Percentiles rank a stretch among this genome's conserved stretches.
phyloP scores from a whole-genome alignment of 805 yeast species.

The Metschnikowia kunwiensis region DNA sequence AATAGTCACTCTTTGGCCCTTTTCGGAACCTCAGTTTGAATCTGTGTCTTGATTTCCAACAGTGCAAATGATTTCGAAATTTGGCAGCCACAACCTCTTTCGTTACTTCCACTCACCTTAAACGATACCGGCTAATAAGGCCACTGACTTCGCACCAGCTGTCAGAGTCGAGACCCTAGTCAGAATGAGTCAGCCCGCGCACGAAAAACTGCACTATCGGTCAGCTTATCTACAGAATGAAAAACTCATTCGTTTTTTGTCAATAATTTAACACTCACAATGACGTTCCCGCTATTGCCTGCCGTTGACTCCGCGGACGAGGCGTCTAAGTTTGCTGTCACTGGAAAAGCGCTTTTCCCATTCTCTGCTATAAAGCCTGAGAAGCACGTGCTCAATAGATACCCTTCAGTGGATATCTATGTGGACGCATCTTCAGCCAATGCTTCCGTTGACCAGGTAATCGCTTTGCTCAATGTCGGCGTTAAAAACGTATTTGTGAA shows the following conservation, averaged over 20 bases:
- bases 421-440: slow-evolving; percentile 27
- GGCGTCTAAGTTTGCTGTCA: slow-evolving; percentile 26
- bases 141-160: too few relatives aligned
- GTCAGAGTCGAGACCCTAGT: not conserved
- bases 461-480: slow-evolving; percentile 59
- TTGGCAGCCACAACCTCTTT: too few relatives aligned
- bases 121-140: too few relatives aligned
- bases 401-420: slow-evolving; percentile 29
- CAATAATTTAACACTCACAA: too few relatives aligned
- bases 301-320: slow-evolving; percentile 23
- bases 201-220: too few relatives aligned
- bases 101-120: too few relatives aligned
- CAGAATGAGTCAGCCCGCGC: slow-evolving; percentile 14
- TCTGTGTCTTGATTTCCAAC: too few relatives aligned
- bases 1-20: too few relatives aligned
- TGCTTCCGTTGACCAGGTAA: slow-evolving; percentile 37
- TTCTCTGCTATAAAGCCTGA: slow-evolving; percentile 23
- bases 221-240: too few relatives aligned
- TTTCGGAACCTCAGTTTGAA: too few relatives aligned
- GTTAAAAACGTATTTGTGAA: slow-evolving; percentile 45
- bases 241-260: too few relatives aligned
- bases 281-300: slow-evolving; percentile 43
- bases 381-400: slow-evolving; percentile 32
- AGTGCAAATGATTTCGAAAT: too few relatives aligned
- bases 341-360: slow-evolving; percentile 36